phyloP scores from a whole-genome alignment of 2,329 filamentous ascomycete genomes.

The Aspergillus terreus region DNA sequence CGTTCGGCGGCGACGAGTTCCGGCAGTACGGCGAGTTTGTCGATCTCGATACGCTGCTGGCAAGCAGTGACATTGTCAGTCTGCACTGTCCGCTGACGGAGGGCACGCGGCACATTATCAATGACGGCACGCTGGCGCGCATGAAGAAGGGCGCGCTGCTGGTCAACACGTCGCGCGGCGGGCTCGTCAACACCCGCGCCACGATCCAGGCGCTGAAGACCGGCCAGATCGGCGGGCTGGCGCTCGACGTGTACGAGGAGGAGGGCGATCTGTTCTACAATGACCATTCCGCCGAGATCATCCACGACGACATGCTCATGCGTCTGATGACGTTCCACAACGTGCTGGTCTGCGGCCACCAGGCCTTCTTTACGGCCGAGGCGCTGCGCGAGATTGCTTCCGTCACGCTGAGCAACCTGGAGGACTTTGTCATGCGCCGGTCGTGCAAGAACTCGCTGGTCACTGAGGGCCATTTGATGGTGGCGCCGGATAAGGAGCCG shows the following conservation, averaged over 20 bases:
- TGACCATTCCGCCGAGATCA: conserved; percentile 62
- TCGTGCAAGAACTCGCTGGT: conserved; percentile 30
- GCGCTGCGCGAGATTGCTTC: conserved; percentile 62
- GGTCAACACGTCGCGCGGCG: conserved; percentile 64
- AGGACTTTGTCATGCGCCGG: conserved; percentile 24
- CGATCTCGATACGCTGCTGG: conserved; percentile 53
- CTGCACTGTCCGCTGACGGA: conserved; percentile 64
- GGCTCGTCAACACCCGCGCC: conserved; percentile 58
- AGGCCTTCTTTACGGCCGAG: conserved; percentile 67
- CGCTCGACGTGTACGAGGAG: conserved; percentile 66
- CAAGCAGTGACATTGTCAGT: conserved; percentile 58
- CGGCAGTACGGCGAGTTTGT: conserved; percentile 49
- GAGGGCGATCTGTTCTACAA: conserved; percentile 60
- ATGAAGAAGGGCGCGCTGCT: conserved; percentile 61
- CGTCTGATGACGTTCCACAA: conserved; percentile 66
- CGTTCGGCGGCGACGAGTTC: conserved; percentile 51
- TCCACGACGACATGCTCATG: conserved; percentile 64
- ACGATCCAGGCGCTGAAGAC: conserved; percentile 60
- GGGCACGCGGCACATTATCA: conserved; percentile 59
- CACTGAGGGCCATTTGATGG: conserved; percentile 25
- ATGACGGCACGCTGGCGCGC: conserved; percentile 47
- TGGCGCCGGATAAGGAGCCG: conserved; percentile 21
- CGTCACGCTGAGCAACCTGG: conserved; percentile 56
- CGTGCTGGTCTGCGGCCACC: conserved; percentile 63
- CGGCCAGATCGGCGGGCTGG: conserved; percentile 58